Evolutionary conservation across 306 rosid species (phyloP), one percentile per base, ranked within the genome.

Genomic region (Medicago ruthenica): DNA sequence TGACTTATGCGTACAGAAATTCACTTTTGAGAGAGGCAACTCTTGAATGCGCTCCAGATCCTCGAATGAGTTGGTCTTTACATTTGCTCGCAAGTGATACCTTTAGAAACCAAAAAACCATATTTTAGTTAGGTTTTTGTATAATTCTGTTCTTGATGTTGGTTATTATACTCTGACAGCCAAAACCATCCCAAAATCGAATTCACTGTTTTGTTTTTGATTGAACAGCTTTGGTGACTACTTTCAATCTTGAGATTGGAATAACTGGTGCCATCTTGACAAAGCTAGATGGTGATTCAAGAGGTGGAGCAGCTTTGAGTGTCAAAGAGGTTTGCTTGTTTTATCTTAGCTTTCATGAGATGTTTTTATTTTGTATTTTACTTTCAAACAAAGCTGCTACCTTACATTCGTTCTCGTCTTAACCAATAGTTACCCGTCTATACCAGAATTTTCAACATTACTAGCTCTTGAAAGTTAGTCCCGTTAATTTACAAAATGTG

Each of bases 301-400:
- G 97, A 85, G 99, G 99, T 79, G 97, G 99, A 79, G 97, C 99
- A 34, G 99, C 99, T 80, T 84, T 95, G 87, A 95, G 97, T 79
- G 97, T 95, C 73, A 92, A 85, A 92, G 99, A 95, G 99, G 99
- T 89, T 66, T 78, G 71, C 37, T 79, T 42, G 58, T 66, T 55
- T 79, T 54, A 22, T 73, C 73, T 66, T 66, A 15, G 67, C 75
- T 59, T 69, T 39, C 69, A 3, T 41, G 12, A 45, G 18, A 60
- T 65, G 20, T 74, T 40, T 37, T 67, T 69, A n/a, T 80, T 76
- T 67, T 75, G 17, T 67, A 77, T 67, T 64, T 51, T 31, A 31
- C 21, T 66, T 36, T 21, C 41, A 41, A 31, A 53, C 20, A 8
- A 34, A 17, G 59, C 60, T 76, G 55, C 73, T 50, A 75, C 55